Conservation (phyloP, 352 stramenopile species). For the Pythium rhizo-oryzae region DNA sequence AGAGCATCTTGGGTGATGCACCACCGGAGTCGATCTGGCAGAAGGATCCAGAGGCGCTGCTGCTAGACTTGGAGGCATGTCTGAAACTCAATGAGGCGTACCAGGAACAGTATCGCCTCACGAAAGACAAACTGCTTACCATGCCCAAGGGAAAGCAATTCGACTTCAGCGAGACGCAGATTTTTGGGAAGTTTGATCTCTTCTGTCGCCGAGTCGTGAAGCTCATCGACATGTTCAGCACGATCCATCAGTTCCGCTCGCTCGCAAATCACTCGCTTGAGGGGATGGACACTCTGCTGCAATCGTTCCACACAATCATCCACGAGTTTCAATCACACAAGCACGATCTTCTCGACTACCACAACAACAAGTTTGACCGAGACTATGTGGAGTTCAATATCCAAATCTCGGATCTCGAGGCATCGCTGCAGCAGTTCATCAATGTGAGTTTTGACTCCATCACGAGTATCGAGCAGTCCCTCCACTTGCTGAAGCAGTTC, state of each 20-base stretch:
- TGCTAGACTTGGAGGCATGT: slow-evolving; percentile 74
- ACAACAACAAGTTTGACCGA: slow-evolving; percentile 92
- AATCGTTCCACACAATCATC: slow-evolving; percentile 86
- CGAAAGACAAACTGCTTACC: slow-evolving; percentile 87
- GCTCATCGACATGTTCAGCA: slow-evolving; percentile 93
- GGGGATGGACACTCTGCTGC: slow-evolving; percentile 83
- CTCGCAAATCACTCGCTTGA: slow-evolving; percentile 91
- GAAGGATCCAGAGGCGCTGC: slow-evolving; percentile 67
- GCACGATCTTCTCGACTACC: slow-evolving; percentile 87
- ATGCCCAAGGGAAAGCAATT: slow-evolving; percentile 92
- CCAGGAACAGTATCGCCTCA: slow-evolving; percentile 89
- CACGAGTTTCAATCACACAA: slow-evolving; percentile 74
- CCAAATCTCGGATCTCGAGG: slow-evolving; percentile 88
- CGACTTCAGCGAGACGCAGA: slow-evolving; percentile 90
- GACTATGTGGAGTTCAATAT: slow-evolving; percentile 96
- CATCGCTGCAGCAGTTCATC: slow-evolving; percentile 90
- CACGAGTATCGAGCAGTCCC: slow-evolving; percentile 88
- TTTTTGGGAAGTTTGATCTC: slow-evolving; percentile 92
- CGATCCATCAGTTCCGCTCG: slow-evolving; percentile 91
- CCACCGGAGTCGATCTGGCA: slow-evolving; percentile 74
- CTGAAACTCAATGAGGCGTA: slow-evolving; percentile 90
- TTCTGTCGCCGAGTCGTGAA: slow-evolving; percentile 90
- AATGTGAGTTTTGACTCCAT: slow-evolving; percentile 90
- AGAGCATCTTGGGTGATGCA: slow-evolving; percentile 56
- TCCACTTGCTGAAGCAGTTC: slow-evolving; percentile 87